Base-by-base conservation (phyloP, 805 yeast genomes). In the Blastobotrys parvus region DNA sequence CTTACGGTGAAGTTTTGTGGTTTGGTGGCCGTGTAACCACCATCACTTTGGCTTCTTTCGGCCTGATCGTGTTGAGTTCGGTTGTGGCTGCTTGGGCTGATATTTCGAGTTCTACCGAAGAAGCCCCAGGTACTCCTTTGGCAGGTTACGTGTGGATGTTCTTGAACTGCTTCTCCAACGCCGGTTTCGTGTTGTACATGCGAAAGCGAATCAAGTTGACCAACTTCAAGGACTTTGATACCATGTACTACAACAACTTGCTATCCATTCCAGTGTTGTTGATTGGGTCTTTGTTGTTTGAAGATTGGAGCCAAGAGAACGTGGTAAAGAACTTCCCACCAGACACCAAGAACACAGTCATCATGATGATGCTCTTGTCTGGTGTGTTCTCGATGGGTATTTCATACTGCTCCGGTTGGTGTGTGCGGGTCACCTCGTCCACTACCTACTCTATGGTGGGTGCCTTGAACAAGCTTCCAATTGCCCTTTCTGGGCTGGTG, bases 371-470 rank as follows among this genome's bases (percentile, higher is more conserved):
- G 95, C 58, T 92, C 50, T 75, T 90, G 61, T 86, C 96, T 30
- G 98, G 98, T 66, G 77, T 85, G 55, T 82, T 94, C 36, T 82
- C 97, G 25, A 95, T 92, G 42, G 97, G 95, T 70, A 92, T 92
- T 63, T 90, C 97, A 36, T 92, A 92, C 77, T 87, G 96, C 68
- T 88, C 97, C 10, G 98, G 97, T 49, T 92, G 98, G 98, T 92
- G 98, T 77, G 95, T 92, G 53, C 86, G 98, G 71, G 97, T 92
- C 51, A 92, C 98, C 35, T 87, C 97, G 18, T 89, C 97, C 21
- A 92, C 98, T 44, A 92, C 98, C 44, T 92, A 92, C 72, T 87
- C 96, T 43, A 92, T 92, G 98, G 97, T 92, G 46, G 98, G 98
- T 65, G 98, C 98, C 43, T 77, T 92, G 66, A 92, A 92, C 78